Conservation (phyloP, 1,139 yeast genomes). For the Saccharomyces hybrid region DNA sequence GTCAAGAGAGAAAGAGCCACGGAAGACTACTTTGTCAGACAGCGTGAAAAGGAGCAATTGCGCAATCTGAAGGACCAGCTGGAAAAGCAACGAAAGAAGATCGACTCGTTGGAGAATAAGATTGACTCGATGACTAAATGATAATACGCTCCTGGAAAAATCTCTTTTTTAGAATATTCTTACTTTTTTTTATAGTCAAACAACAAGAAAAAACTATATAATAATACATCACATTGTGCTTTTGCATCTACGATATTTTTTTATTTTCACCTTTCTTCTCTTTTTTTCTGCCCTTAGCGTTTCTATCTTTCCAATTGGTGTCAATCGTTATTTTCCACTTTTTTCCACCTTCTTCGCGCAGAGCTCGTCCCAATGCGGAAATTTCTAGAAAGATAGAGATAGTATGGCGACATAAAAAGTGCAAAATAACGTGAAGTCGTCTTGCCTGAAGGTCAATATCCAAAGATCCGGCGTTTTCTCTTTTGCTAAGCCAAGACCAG, state of each 20-base stretch:
- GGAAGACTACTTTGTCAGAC: conserved; percentile 55
- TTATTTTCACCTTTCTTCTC: neutral
- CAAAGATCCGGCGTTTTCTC: neutral
- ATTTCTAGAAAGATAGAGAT: neutral
- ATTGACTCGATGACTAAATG: conserved; percentile 18
- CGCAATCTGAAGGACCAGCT: conserved; percentile 44
- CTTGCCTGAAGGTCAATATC: neutral
- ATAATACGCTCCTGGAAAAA: neutral
- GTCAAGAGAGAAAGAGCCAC: conserved; percentile 63
- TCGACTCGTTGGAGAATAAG: conserved; percentile 33
- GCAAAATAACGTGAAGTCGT: neutral
- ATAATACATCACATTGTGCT: neutral
- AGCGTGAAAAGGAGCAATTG: conserved; percentile 56
- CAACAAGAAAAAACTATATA: neutral
- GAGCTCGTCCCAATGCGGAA: neutral
- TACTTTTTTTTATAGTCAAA: neutral
- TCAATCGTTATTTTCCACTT: neutral
- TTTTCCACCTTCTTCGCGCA: neutral
- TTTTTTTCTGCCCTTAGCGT: neutral
- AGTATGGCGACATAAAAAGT: neutral
- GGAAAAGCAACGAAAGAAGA: conserved; percentile 41
- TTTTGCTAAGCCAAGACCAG: neutral
- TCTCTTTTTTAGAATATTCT: neutral
- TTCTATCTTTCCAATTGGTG: neutral
- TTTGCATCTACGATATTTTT: neutral